Evolutionary conservation across 768 basidiomycete species (phyloP), one percentile per base, ranked within the genome.

Genomic region (Wakefieldia striispora): DNA sequence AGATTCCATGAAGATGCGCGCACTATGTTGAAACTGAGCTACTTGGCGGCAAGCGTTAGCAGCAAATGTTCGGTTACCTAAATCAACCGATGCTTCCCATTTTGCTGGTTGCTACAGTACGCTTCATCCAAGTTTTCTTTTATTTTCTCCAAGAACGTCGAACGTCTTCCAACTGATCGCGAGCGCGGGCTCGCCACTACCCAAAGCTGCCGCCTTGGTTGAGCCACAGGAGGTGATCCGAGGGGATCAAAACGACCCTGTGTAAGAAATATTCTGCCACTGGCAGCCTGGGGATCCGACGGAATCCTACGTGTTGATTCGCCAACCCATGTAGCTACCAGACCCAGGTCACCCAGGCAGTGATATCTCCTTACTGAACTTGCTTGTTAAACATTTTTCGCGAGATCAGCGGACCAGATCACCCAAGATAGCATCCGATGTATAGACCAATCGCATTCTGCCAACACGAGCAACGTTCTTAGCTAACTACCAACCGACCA

Each of bases 221-320:
- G 35, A 12, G n/a, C 31, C 21, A 13, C 31, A 14, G 14, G 26
- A 43, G 23, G 37, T 14, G 47, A 42, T 44, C 56, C 59, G 60
- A 58, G 55, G 39, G 47, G 48, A 53, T 52, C 53, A 31, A 21
- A n/a, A 47, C 19, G 23, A 37, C 8, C 38, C 36, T 27, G 34
- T 34, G n/a, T 37, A 16, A 13, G n/a, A 38, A 45, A 41, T 55
- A 56, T 51, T 33, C 33, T 16, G 33, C n/a, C n/a, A n/a, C n/a
- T n/a, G n/a, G n/a, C 33, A 33, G 33, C 20, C 19, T 41, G 40
- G 60, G 36, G 50, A 59, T 60, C 54, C 41, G 55, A 53, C 41
- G 51, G 43, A 31, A 31, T 16, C 37, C 11, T 17, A 4, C 19
- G 10, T 29, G 39, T 21, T 53, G 60, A 55, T 61, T 58, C 56